Evolutionary conservation across 257 asterid genomes (phyloP).

Genomic region (Ehretia macrophylla): DNA sequence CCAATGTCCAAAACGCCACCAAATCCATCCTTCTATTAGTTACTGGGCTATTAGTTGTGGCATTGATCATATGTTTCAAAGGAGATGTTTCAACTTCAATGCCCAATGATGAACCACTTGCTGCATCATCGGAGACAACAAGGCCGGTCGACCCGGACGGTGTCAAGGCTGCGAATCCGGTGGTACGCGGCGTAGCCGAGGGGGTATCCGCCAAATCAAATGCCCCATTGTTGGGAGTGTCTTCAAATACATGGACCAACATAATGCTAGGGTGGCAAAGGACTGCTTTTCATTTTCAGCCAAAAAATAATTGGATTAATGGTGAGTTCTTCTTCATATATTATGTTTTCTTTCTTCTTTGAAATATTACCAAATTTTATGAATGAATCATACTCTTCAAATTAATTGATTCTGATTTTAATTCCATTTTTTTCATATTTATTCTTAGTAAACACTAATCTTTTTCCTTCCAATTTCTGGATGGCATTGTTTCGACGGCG

Average conservation of each 20-base stretch:
- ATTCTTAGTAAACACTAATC: background rate
- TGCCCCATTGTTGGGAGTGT: background rate
- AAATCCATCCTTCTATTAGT: background rate
- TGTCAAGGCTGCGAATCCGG: too few species aligned
- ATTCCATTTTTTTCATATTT: too few species aligned
- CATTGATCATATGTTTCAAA: background rate
- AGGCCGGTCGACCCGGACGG: background rate
- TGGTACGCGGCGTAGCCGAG: conserved; percentile 23
- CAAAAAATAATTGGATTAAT: conserved; percentile 52
- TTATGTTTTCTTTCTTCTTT: too few species aligned
- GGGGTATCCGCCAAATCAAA: conserved; percentile 31
- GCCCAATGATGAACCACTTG: background rate
- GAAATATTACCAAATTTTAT: too few species aligned
- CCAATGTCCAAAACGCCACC: background rate
- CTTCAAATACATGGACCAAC: conserved; percentile 16
- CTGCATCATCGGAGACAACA: background rate
- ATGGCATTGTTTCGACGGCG: conserved; percentile 28
- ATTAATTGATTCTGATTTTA: too few species aligned
- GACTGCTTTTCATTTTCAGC: conserved; percentile 34
- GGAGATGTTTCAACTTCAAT: background rate
- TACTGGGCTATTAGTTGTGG: conserved; percentile 13
- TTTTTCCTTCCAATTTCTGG: conserved; percentile 4
- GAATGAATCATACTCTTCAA: too few species aligned
- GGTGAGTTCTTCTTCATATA: conserved; percentile 23
- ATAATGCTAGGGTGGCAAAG: conserved; percentile 30